Conservation (phyloP, 768 basidiomycete species). For the Pisolithus microcarpus region DNA sequence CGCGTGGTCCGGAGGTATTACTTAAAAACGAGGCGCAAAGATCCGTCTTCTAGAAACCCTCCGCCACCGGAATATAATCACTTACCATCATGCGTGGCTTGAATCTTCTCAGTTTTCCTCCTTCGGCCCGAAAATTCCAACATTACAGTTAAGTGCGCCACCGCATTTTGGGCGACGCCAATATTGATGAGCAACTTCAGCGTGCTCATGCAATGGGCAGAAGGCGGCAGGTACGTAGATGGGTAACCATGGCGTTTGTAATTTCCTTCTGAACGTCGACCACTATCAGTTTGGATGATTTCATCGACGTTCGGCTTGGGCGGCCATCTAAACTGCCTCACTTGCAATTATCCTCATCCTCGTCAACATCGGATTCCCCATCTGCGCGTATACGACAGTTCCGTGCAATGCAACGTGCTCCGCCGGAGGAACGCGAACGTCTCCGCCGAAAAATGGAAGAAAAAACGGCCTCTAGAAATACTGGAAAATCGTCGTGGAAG, state of each 20-base stretch:
- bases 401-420: slow-evolving; percentile 57
- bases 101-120: slow-evolving; percentile 80
- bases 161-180: not conserved
- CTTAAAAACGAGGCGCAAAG: slow-evolving; percentile 23
- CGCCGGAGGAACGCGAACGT: slow-evolving; percentile 56
- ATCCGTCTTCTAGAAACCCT: slow-evolving; percentile 81
- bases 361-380: slow-evolving; percentile 40
- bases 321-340: slow-evolving; percentile 40
- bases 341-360: slow-evolving; percentile 28
- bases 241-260: not conserved
- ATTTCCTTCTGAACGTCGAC: not conserved
- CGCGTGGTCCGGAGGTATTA: not conserved
- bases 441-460: slow-evolving; percentile 48
- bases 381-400: slow-evolving; percentile 73
- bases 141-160: slow-evolving; percentile 60
- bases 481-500: slow-evolving; percentile 40
- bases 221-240: slow-evolving; percentile 60
- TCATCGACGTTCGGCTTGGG: slow-evolving; percentile 75
- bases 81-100: slow-evolving; percentile 94
- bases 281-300: slow-evolving; percentile 63
- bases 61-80: slow-evolving; percentile 89
- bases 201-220: slow-evolving; percentile 90
- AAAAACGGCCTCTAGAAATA: slow-evolving; percentile 15
- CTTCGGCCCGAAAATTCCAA: slow-evolving; percentile 83
- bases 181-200: slow-evolving; percentile 30